Evolutionary conservation across 2,329 filamentous ascomycete species (phyloP), one percentile per base, ranked within the genome.

Genomic region (Dactylonectria estremocensis): DNA sequence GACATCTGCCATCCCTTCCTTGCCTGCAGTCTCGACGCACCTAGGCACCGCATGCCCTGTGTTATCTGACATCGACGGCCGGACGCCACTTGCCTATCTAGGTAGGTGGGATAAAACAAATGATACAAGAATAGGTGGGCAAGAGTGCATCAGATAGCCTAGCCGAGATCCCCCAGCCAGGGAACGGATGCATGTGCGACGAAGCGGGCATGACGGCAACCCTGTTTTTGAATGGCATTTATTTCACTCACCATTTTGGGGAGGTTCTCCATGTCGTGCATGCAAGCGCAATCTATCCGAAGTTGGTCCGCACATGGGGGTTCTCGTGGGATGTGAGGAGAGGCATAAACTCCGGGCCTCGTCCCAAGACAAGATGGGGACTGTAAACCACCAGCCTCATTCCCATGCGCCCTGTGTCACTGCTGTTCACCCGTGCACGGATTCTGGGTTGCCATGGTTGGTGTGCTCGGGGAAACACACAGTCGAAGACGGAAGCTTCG

Each of bases 31-130:
- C 24, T 28, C 24, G 7, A 28, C 7, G 24, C 24, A 28, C 4
- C n/a, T 52, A 31, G 24, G 16, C 49, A 37, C 10, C 10, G 50
- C 16, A 16, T 16, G 14, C 28, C 28, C 31, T 40, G 52, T 40
- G 33, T 18, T 55, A 55, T 55, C 33, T 43, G 31, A 49, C 9
- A 18, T 14, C 48, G 52, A 35, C 18, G 48, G 49, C 22, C 49
- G 43, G 60, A 48, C 24, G 33, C 43, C 52, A 57, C 53, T 63
- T 63, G 60, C 60, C 60, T 63, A 63, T 63, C 52, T 63, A 48
- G 60, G 52, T 63, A 63, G 60, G 53, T 63, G 45, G 54, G 33
- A 63, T 63, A 46, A 28, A 7, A 7, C 4, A 28, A 46, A 43
- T 43, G 14, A n/a, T 43, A 43, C 40, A 43, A n/a, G 60, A 35